Evolutionary conservation across 2,329 filamentous ascomycete species (phyloP).

Genomic region (Phaeophleospora eucalypticola): DNA sequence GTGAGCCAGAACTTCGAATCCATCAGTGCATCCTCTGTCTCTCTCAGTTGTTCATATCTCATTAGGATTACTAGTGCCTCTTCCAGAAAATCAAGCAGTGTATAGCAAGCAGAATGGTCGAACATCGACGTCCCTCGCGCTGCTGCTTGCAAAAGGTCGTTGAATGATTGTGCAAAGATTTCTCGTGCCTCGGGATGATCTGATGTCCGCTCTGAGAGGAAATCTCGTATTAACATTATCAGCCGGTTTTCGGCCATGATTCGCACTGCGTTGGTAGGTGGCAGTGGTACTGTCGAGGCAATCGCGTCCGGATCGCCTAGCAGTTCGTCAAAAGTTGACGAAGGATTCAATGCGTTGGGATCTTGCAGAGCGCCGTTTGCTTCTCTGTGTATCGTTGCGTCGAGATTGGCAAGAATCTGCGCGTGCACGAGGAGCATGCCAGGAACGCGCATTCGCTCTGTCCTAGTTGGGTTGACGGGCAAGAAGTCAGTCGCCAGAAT

Average conservation of each 20-base stretch:
- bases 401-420: slow-evolving; percentile 73
- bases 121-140: slow-evolving; percentile 73
- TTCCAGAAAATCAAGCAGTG: slow-evolving; percentile 86
- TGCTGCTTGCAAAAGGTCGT: slow-evolving; percentile 66
- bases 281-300: slow-evolving; percentile 56
- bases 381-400: slow-evolving; percentile 79
- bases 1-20: slow-evolving; percentile 84
- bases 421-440: slow-evolving; percentile 77
- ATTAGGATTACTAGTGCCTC: slow-evolving; percentile 68
- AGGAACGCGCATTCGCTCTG: slow-evolving; percentile 63
- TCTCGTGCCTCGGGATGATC: slow-evolving; percentile 55
- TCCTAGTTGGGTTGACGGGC: slow-evolving; percentile 45
- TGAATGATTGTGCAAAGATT: slow-evolving; percentile 73
- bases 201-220: slow-evolving; percentile 61
- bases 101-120: slow-evolving; percentile 79
- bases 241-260: slow-evolving; percentile 87
- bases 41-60: slow-evolving; percentile 52
- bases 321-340: slow-evolving; percentile 63
- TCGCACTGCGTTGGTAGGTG: slow-evolving; percentile 66
- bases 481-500: slow-evolving; percentile 66
- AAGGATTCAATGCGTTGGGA: slow-evolving; percentile 35
- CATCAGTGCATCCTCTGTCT: slow-evolving; percentile 48
- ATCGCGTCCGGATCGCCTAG: slow-evolving; percentile 63
- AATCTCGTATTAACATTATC: slow-evolving; percentile 75
- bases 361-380: slow-evolving; percentile 45